Conservation (phyloP, 768 basidiomycete genomes). For the Coprinellus aureogranulatus region DNA sequence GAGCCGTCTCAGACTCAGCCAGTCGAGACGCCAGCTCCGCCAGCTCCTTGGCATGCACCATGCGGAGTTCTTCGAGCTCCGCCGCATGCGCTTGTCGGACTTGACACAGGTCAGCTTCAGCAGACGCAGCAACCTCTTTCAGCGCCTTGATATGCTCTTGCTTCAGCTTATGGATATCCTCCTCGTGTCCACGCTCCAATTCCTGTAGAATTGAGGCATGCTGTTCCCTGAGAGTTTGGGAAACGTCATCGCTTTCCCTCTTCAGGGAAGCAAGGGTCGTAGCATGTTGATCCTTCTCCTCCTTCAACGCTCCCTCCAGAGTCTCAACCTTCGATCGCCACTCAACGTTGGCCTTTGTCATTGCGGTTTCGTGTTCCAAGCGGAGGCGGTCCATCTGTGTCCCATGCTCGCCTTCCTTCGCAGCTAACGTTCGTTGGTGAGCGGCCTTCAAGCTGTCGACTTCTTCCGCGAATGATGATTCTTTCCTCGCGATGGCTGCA, state of each 20-base stretch:
- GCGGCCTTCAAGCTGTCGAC: constrained; percentile 64
- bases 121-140: constrained; percentile 22
- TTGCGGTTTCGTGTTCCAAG: constrained; percentile 52
- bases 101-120: constrained; percentile 25
- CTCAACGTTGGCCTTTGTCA: constrained; percentile 55
- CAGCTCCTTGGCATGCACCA: constrained; percentile 49
- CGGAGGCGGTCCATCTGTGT: constrained; percentile 59
- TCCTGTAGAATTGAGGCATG: constrained; percentile 55
- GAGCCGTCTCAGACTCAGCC: constrained; percentile 32
- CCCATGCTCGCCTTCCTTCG: constrained; percentile 61
- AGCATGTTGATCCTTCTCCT: constrained; percentile 44
- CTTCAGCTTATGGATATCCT: constrained; percentile 50
- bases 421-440: constrained; percentile 51
- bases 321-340: constrained; percentile 50
- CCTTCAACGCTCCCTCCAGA: constrained; percentile 40
- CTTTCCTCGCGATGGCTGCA: constrained; percentile 63
- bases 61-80: constrained; percentile 35
- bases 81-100: constrained; percentile 42
- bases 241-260: constrained; percentile 14
- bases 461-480: constrained; percentile 62
- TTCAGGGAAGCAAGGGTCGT: constrained; percentile 17
- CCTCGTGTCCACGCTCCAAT: constrained; percentile 54
- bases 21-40: constrained; percentile 39
- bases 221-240: constrained; percentile 45
- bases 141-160: constrained; percentile 45